Conservation (phyloP, 768 basidiomycete species). For the Lentinula edodes region DNA sequence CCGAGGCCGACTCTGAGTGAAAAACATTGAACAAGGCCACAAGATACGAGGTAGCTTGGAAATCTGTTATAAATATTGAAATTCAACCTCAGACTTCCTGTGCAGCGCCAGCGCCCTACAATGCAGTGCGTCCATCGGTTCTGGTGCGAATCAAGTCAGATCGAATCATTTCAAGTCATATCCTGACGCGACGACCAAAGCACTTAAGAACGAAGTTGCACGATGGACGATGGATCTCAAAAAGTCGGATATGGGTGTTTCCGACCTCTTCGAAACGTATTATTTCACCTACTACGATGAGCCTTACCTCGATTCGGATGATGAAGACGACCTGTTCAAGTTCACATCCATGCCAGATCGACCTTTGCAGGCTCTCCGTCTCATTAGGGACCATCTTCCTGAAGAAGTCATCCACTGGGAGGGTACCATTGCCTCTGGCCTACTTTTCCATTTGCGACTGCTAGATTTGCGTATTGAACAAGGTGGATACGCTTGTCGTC, state of each 20-base stretch:
- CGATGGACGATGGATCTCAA: not conserved
- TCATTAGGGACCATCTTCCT: constrained; percentile 4
- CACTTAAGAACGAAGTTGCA: not conserved
- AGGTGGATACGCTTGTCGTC: constrained; percentile 1
- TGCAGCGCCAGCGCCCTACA: too few relatives aligned
- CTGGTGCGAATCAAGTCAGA: not conserved
- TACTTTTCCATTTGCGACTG: not conserved
- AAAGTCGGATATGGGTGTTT: constrained; percentile 10
- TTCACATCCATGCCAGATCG: not conserved
- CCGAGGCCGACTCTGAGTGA: too few relatives aligned
- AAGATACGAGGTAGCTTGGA: too few relatives aligned
- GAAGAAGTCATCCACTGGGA: not conserved
- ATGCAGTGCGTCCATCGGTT: not conserved
- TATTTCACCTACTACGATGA: not conserved
- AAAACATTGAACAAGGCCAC: too few relatives aligned
- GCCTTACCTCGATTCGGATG: not conserved
- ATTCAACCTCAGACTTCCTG: too few relatives aligned
- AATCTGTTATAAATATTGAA: too few relatives aligned
- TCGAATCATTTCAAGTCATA: not conserved
- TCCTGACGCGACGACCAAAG: not conserved
- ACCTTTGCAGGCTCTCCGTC: not conserved
- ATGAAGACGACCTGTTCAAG: not conserved
- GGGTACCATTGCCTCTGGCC: not conserved
- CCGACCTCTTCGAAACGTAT: constrained; percentile 1
- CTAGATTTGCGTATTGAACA: constrained; percentile 4